Base-by-base conservation (phyloP, 257 asterid species). In the Solanum gracilifrons region DNA sequence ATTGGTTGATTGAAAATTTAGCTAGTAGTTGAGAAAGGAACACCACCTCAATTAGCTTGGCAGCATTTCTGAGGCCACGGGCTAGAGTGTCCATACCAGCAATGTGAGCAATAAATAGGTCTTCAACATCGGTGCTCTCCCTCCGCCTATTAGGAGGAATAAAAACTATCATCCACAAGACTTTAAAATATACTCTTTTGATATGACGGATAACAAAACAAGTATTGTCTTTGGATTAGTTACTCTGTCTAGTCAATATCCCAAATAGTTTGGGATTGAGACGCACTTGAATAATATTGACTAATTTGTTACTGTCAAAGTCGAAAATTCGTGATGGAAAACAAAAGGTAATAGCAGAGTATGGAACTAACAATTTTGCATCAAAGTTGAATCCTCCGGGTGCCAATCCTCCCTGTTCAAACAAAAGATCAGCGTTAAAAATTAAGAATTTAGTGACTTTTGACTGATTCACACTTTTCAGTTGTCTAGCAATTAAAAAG, bases 381-480 rank as follows among this genome's bases (percentile, higher is more conserved):
- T 97, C 99, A 87, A 97, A 97, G 83, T 97, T 97, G 94, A 97
- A 96, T 25, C 99, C 99, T 90, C 99, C 99, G 0, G 99, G 99
- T 3, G 99, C 98, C 87, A 97, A 71, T 76, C 99, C 99, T 85
- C 98, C 98, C 99, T 97, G 93, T 25, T 16, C 29, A 66, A 6
- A 27, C 43, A 77, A 39, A 82, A 31, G 85, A 48, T 5, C 43
- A 82, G 69, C 13, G 4, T 82, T 48, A 82, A 48, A 11, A 51
- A 10, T 5, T 10, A 82, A 31, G 85, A 82, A 48, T 5, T 29
- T 1, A 3, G 4, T 0, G 12, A 31, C 7, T 31, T 82, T 82
- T 29, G 6, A 48, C 66, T 80, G 68, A 79, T 80, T 27, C 15
- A 9, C 25, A 29, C 4, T 82, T 48, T 0, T 20, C 4, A 31